Evolutionary conservation across 2,329 filamentous ascomycete genomes (phyloP).

Genomic region (Trichoderma sp.): DNA sequence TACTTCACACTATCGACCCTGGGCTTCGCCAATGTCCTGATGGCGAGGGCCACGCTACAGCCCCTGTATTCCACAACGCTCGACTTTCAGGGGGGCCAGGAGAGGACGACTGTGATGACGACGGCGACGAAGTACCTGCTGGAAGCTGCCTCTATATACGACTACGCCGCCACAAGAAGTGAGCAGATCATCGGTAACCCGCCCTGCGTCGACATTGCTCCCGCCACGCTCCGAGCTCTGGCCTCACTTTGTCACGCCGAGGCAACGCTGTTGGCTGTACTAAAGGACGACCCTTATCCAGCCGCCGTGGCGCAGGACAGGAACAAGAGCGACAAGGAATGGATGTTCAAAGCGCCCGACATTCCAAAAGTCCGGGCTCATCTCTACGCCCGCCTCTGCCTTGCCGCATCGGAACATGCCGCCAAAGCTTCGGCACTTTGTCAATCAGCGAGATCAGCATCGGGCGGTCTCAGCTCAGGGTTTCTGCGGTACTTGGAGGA

Average conservation of each 20-base stretch:
- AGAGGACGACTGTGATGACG: constrained; percentile 69
- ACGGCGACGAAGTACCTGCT: constrained; percentile 77
- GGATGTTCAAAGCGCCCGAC: constrained; percentile 92
- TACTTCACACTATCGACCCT: constrained; percentile 77
- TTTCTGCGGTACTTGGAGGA: constrained; percentile 76
- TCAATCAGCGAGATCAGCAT: constrained; percentile 43
- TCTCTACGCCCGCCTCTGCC: constrained; percentile 82
- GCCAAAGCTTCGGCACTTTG: constrained; percentile 65
- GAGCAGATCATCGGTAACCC: constrained; percentile 46
- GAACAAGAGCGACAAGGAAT: constrained; percentile 83
- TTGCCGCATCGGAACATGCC: constrained; percentile 87
- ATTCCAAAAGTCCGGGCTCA: constrained; percentile 88
- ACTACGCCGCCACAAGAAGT: constrained; percentile 65
- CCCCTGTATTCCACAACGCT: constrained; percentile 69
- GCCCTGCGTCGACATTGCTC: constrained; percentile 57
- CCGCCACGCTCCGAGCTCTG: constrained; percentile 57
- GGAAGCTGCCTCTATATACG: constrained; percentile 76
- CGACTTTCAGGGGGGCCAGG: constrained; percentile 63
- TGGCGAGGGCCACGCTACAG: constrained; percentile 72
- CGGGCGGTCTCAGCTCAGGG: constrained; percentile 62
- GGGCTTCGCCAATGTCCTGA: constrained; percentile 71
- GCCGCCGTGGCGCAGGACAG: constrained; percentile 77
- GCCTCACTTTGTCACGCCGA: constrained; percentile 76
- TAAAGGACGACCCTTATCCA: constrained; percentile 94
- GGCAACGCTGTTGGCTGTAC: constrained; percentile 82